Percentiles rank a stretch among this genome's conserved stretches.
phyloP scores from a whole-genome alignment of 257 asterid species.

The Thymus quinquecostatus region DNA sequence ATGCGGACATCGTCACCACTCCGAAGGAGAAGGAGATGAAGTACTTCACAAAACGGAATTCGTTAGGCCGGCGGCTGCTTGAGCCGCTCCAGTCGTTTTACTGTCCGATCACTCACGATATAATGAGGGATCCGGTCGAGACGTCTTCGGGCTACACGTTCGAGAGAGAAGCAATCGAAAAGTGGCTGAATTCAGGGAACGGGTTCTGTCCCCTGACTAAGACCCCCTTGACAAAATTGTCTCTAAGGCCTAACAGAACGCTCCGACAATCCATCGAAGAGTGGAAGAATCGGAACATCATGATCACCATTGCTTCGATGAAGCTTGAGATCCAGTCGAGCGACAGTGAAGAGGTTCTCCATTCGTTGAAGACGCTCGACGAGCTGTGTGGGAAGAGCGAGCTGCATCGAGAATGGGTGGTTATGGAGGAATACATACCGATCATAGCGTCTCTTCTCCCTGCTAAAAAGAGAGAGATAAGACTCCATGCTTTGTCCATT shows the following conservation, averaged over 20 bases:
- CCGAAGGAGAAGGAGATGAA: constrained; percentile 40
- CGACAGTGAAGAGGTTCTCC: constrained; percentile 37
- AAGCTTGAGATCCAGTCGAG: constrained; percentile 39
- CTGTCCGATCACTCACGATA: constrained; percentile 48
- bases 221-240: constrained; percentile 33
- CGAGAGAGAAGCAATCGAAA: constrained; percentile 48
- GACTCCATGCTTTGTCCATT: constrained; percentile 41
- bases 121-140: constrained; percentile 56
- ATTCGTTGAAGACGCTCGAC: constrained; percentile 33
- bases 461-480: constrained; percentile 31
- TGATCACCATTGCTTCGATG: constrained; percentile 50
- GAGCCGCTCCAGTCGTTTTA: constrained; percentile 55
- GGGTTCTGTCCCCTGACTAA: constrained; percentile 47
- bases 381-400: constrained; percentile 34
- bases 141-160: constrained; percentile 45
- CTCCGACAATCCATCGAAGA: constrained; percentile 53
- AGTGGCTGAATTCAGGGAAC: constrained; percentile 45
- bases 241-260: constrained; percentile 45
- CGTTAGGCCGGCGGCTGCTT: constrained; percentile 42
- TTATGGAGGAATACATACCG: constrained; percentile 52
- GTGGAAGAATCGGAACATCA: constrained; percentile 51
- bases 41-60: constrained; percentile 42
- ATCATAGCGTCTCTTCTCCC: constrained; percentile 36
- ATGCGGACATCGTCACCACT: constrained; percentile 43
- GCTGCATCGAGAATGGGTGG: constrained; percentile 56